Base-by-base conservation (phyloP, 139 green algal species). In the Micractinium conductrix region DNA sequence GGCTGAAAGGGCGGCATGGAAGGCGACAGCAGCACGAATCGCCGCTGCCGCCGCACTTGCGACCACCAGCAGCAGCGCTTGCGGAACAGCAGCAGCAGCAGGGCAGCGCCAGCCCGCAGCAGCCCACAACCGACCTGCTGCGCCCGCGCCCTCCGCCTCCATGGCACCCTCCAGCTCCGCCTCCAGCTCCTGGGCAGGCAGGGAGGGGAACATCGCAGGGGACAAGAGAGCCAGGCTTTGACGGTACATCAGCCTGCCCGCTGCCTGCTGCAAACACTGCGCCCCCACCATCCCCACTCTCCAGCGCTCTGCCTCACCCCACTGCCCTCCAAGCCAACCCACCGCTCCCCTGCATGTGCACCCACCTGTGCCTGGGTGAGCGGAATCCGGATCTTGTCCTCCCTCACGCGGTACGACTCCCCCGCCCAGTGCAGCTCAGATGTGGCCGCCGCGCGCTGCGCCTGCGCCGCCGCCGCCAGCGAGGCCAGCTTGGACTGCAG, bases 371-470 rank as follows among this genome's bases (percentile, higher is more conserved):
- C 92, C 43, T 79, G 60, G 85, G 90, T 84, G 78, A 94, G 82
- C 40, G 86, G 73, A 42, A 92, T 68, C 40, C 88, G 80, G 30
- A 93, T 72, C 19, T 86, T 88, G 79, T 96, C 92, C 44, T 93
- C 88, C 0, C 84, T 81, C 53, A 98, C 88, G 0, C 88, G 84
- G 42, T 91, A 73, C 17, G 43, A 83, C 28, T 78, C 78, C 65
- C 94, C 94, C 17, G 72, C 83, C 94, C 95, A 98, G 63, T 86
- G 85, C 28, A 98, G 48, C 76, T 89, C 83, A 9, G 89, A 87
- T 19, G 92, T 87, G 33, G 79, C 58, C 12, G 91, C 90, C 4
- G 91, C 87, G 50, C 87, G 74, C 33, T 89, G 74, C 65, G 84
- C 85, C 81, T 93, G 84, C n/a, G 90, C 86, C 81, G 93, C 90